These are phyloP conservation scores for Alternaria burnsii DNA, from an alignment of 2,329 filamentous ascomycete species.

Conservation along the genomic window DNA sequence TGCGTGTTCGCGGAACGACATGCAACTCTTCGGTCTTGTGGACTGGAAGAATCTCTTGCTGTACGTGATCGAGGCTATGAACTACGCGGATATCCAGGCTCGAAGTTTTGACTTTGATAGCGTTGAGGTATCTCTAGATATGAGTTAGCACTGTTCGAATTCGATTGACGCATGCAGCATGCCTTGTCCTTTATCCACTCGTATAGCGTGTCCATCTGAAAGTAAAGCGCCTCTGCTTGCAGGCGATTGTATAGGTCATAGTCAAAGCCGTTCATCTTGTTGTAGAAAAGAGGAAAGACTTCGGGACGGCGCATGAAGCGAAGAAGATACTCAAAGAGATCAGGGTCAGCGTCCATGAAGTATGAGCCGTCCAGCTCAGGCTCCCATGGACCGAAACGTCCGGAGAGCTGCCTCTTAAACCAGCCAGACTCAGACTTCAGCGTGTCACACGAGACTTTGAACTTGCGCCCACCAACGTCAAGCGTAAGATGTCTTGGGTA, in stretches of 20 bases:
- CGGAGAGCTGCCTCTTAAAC: slow-evolving; percentile 15
- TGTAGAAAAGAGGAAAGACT: slow-evolving; percentile 47
- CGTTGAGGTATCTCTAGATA: slow-evolving; percentile 28
- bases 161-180: not conserved
- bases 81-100: not conserved
- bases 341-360: slow-evolving; percentile 52
- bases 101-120: slow-evolving; percentile 21
- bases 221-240: slow-evolving; percentile 47
- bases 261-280: slow-evolving; percentile 41
- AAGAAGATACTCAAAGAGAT: slow-evolving; percentile 42
- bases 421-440: slow-evolving; percentile 20
- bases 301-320: slow-evolving; percentile 30
- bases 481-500: slow-evolving; percentile 22
- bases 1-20: not conserved
- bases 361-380: slow-evolving; percentile 39
- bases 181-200: slow-evolving; percentile 40
- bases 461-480: slow-evolving; percentile 26
- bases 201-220: slow-evolving; percentile 40
- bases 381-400: slow-evolving; percentile 7
- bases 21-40: slow-evolving; percentile 8
- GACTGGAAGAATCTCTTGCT: not conserved
- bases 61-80: not conserved
- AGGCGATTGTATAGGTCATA: slow-evolving; percentile 46
- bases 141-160: not conserved
- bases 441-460: slow-evolving; percentile 13